Percentiles rank a stretch among this genome's conserved stretches.
These are phyloP conservation scores for Sclerotiophoma versabilis DNA, from an alignment of 2,329 filamentous ascomycete species.

Conservation along the genomic window DNA sequence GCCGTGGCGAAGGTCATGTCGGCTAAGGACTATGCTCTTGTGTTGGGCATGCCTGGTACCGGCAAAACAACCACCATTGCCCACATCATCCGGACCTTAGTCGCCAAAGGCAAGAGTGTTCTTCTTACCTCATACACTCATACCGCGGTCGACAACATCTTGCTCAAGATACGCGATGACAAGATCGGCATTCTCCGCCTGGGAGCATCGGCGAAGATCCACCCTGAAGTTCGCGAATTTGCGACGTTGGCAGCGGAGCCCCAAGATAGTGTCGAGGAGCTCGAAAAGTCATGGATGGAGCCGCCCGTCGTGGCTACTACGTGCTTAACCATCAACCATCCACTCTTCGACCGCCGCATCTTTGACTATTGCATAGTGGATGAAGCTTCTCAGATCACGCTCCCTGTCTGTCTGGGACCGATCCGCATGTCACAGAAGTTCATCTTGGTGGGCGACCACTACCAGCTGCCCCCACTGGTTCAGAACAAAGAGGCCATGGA, in stretches of 20 bases:
- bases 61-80: slow-evolving; percentile 98
- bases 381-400: slow-evolving; percentile 95
- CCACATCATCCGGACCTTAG: slow-evolving; percentile 90
- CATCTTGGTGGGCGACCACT: slow-evolving; percentile 94
- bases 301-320: slow-evolving; percentile 93
- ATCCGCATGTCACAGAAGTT: slow-evolving; percentile 93
- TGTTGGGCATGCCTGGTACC: slow-evolving; percentile 97
- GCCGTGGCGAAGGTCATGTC: slow-evolving; percentile 97
- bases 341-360: slow-evolving; percentile 82
- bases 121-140: slow-evolving; percentile 95
- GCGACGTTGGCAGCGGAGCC: slow-evolving; percentile 77
- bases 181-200: slow-evolving; percentile 83
- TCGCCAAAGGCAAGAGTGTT: slow-evolving; percentile 89
- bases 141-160: slow-evolving; percentile 96
- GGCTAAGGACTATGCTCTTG: slow-evolving; percentile 93
- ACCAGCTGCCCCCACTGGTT: slow-evolving; percentile 92
- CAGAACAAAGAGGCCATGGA: slow-evolving; percentile 87
- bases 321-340: slow-evolving; percentile 89
- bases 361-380: slow-evolving; percentile 99
- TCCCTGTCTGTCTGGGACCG: slow-evolving; percentile 92
- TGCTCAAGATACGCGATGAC: slow-evolving; percentile 86
- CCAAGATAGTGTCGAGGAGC: slow-evolving; percentile 80
- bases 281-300: slow-evolving; percentile 82
- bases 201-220: slow-evolving; percentile 83
- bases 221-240: slow-evolving; percentile 86